Evolutionary conservation across 2,329 filamentous ascomycete genomes (phyloP).

Genomic region (Exophiala viscosa): DNA sequence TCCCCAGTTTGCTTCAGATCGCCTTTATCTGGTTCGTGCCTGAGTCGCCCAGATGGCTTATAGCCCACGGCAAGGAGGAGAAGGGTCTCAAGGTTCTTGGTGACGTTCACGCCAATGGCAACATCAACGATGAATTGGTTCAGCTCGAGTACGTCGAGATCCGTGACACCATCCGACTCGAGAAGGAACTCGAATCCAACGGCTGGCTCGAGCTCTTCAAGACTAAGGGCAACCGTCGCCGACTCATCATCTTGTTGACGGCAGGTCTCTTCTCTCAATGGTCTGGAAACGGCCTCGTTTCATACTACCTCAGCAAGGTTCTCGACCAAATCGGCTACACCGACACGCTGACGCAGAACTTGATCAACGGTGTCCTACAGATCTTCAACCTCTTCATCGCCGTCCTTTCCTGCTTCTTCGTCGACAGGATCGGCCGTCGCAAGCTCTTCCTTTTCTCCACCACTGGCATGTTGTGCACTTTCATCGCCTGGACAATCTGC

Average conservation of each 20-base stretch:
- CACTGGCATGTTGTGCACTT: slow-evolving; percentile 43
- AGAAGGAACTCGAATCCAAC: slow-evolving; percentile 48
- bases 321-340: slow-evolving; percentile 39
- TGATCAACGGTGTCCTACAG: slow-evolving; percentile 42
- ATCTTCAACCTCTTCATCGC: slow-evolving; percentile 40
- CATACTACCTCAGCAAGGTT: slow-evolving; percentile 39
- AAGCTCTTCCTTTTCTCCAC: slow-evolving; percentile 43
- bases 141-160: slow-evolving; percentile 66
- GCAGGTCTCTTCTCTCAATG: slow-evolving; percentile 57
- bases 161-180: slow-evolving; percentile 58
- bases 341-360: slow-evolving; percentile 36
- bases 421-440: slow-evolving; percentile 43
- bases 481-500: slow-evolving; percentile 42
- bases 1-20: slow-evolving; percentile 57
- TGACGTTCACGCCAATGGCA: slow-evolving; percentile 41
- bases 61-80: slow-evolving; percentile 33
- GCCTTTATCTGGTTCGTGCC: slow-evolving; percentile 60
- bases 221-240: slow-evolving; percentile 54
- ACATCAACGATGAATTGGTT: slow-evolving; percentile 48
- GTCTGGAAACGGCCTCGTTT: slow-evolving; percentile 49
- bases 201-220: slow-evolving; percentile 60
- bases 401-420: slow-evolving; percentile 36
- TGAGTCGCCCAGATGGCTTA: slow-evolving; percentile 63
- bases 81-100: slow-evolving; percentile 33
- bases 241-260: slow-evolving; percentile 42